These are phyloP conservation scores for Fusarium sp. DNA, from an alignment of 2,329 filamentous ascomycete species.

Conservation along the genomic window DNA sequence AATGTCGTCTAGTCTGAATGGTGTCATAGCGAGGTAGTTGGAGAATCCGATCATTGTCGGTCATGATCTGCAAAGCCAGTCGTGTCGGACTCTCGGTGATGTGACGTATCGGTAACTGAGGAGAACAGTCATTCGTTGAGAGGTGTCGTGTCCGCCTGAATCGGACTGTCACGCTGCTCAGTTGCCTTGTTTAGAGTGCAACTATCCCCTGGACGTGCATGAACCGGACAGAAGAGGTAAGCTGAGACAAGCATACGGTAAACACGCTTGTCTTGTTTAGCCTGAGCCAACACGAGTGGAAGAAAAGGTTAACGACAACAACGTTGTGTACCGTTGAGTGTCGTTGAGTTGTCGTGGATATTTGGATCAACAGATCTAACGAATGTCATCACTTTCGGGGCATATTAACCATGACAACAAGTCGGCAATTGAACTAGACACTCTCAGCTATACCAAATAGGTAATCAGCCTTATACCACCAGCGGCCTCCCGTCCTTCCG, in stretches of 20 bases:
- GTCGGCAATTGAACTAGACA: not conserved
- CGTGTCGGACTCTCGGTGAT: not conserved
- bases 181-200: conserved; percentile 7
- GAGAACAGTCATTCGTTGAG: not conserved
- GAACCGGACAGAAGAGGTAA: not conserved
- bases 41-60: not conserved
- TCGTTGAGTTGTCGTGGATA: not conserved
- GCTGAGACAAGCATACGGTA: conserved; percentile 7
- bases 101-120: not conserved
- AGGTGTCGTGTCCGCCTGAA: not conserved
- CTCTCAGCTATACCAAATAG: not conserved
- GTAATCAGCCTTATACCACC: conserved; percentile 13
- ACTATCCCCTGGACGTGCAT: not conserved
- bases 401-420: conserved; percentile 6
- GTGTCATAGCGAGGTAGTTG: conserved; percentile 19
- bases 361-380: conserved; percentile 26
- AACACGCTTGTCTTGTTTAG: not conserved
- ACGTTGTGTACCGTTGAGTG: not conserved
- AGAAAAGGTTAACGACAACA: not conserved
- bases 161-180: not conserved
- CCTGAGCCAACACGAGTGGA: not conserved
- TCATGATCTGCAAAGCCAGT: conserved; percentile 20
- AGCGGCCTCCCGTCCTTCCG: not conserved
- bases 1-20: conserved; percentile 28
- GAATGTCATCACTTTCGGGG: conserved; percentile 24